A percentile compares a stretch with the other conserved stretches of the same genome.
These are phyloP conservation scores for Candida golubevii DNA, from an alignment of 805 yeast genomes.

Conservation along the genomic window DNA sequence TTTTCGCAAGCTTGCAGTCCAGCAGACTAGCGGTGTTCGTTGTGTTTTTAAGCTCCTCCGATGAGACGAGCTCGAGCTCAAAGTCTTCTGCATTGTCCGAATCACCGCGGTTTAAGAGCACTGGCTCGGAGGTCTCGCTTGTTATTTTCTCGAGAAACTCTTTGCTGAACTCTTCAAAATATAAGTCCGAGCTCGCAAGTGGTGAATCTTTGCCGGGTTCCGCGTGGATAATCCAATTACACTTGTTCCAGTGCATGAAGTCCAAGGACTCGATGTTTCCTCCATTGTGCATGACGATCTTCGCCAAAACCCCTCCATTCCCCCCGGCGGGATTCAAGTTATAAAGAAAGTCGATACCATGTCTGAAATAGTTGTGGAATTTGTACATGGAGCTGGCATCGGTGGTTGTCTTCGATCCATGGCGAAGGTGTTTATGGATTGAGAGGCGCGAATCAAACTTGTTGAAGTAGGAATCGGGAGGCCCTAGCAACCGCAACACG, in stretches of 20 bases:
- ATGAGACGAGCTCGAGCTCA: constrained; percentile 32
- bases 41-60: constrained; percentile 14
- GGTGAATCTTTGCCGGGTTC: constrained; percentile 4
- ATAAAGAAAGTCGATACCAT: constrained; percentile 54
- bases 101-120: constrained; percentile 36
- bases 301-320: constrained; percentile 35
- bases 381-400: constrained; percentile 21
- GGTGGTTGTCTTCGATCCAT: constrained; percentile 8
- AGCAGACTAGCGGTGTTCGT: constrained; percentile 8
- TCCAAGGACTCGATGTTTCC: constrained; percentile 45
- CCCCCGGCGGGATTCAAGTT: constrained; percentile 28
- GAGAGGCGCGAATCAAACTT: constrained; percentile 42
- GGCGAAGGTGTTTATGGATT: constrained; percentile 33
- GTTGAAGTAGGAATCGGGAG: constrained; percentile 51
- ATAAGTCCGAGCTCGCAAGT: constrained; percentile 24
- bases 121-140: constrained; percentile 22
- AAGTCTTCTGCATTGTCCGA: constrained; percentile 33
- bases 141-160: constrained; percentile 17
- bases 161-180: constrained; percentile 28
- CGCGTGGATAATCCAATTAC: constrained; percentile 39
- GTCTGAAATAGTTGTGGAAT: constrained; percentile 54
- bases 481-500: constrained; percentile 45
- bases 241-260: constrained; percentile 51
- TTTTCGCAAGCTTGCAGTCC: constrained; percentile 9
- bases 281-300: constrained; percentile 50